These are phyloP conservation scores for Zoysia japonica DNA, from an alignment of 176 grass and related monocot genomes.

Conservation along the genomic window DNA sequence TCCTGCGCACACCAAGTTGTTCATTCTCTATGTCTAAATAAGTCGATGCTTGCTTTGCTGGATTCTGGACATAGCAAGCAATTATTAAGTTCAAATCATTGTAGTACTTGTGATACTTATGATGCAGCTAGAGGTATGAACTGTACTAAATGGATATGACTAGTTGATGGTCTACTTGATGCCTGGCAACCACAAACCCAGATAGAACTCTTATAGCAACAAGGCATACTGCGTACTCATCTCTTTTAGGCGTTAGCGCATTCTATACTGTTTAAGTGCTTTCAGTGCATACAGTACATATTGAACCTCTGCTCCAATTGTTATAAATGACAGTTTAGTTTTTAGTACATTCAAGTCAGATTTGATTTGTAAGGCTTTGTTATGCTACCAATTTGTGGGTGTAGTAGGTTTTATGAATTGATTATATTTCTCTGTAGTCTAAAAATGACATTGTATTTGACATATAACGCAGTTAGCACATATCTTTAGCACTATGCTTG, in stretches of 20 bases:
- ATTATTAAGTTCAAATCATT: too few relatives aligned
- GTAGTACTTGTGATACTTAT: too few relatives aligned
- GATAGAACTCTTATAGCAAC: not conserved
- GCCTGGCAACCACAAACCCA: not conserved
- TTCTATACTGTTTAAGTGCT: not conserved
- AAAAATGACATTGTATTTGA: not conserved
- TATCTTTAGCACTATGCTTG: not conserved
- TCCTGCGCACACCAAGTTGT: too few relatives aligned
- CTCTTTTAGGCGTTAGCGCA: not conserved
- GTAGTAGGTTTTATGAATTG: not conserved
- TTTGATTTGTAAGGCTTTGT: too few relatives aligned
- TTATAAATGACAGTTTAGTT: not conserved
- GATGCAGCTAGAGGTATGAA: too few relatives aligned
- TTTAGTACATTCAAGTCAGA: too few relatives aligned
- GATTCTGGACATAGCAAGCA: too few relatives aligned
- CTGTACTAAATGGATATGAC: too few relatives aligned
- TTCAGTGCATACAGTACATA: not conserved
- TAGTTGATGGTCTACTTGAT: too few relatives aligned
- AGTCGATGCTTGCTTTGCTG: too few relatives aligned
- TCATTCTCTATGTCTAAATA: too few relatives aligned
- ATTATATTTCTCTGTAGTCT: not conserved
- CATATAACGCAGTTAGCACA: not conserved
- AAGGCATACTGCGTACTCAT: not conserved
- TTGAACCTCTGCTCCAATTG: not conserved
- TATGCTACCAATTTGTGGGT: not conserved